These are phyloP conservation scores for Arthrobotrys sphaeroides DNA, from an alignment of 2,329 filamentous ascomycete species.

Conservation along the genomic window DNA sequence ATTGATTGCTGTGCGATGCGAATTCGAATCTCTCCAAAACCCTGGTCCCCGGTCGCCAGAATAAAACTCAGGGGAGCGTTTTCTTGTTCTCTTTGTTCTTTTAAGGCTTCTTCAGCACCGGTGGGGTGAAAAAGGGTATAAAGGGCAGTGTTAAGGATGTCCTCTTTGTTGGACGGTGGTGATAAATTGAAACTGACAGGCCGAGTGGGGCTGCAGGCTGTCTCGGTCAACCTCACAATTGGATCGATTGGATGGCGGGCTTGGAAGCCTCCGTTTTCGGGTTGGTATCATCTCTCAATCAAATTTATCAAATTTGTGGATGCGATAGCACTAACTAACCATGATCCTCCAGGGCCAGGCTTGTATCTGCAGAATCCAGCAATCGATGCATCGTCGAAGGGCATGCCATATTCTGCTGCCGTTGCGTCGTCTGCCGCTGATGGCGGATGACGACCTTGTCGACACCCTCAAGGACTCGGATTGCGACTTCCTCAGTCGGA, in stretches of 20 bases:
- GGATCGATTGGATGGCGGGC: conserved; percentile 9
- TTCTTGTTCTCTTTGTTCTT: not conserved
- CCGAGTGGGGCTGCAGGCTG: conserved; percentile 21
- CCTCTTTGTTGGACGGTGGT: conserved; percentile 5
- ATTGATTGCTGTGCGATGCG: not conserved
- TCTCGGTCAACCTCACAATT: conserved; percentile 6
- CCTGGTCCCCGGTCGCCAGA: not conserved
- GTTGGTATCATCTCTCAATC: conserved; percentile 35
- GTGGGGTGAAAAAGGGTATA: conserved; percentile 24
- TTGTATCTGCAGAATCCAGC: not conserved
- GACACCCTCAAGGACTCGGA: not conserved
- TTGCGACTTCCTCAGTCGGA: conserved; percentile 7
- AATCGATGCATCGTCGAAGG: not conserved
- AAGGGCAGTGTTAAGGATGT: conserved; percentile 1
- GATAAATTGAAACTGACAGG: conserved; percentile 33
- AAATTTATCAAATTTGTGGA: conserved; percentile 25
- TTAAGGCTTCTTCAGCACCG: conserved; percentile 1
- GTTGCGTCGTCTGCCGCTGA: too few species aligned
- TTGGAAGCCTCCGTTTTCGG: conserved; percentile 22
- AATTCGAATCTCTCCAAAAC: not conserved
- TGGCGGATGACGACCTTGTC: not conserved
- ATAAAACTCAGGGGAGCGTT: conserved; percentile 35
- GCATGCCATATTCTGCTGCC: too few species aligned
- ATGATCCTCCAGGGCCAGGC: not conserved
- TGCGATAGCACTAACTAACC: conserved; percentile 19